Conservation (phyloP, 768 basidiomycete genomes). For the Leccinum subtestaceum region DNA sequence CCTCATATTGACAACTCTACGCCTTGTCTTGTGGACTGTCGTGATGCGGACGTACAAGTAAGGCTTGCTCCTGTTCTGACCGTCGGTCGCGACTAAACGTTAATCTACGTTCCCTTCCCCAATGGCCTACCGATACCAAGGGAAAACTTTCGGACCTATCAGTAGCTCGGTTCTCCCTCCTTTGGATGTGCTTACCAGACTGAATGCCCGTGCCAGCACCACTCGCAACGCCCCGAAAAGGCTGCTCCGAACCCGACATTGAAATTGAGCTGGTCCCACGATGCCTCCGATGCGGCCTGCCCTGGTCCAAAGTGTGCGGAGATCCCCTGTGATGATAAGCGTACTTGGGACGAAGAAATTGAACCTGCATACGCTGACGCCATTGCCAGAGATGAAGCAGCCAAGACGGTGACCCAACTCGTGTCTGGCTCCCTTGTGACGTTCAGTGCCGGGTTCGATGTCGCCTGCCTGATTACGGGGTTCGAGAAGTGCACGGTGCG, state of each 20-base stretch:
- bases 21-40: constrained; percentile 2
- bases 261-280: background rate
- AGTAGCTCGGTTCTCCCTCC: background rate
- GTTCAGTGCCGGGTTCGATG: constrained; percentile 47
- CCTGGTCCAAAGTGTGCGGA: constrained; percentile 23
- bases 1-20: too few relatives aligned
- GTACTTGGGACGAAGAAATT: background rate
- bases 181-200: background rate
- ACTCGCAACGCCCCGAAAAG: background rate
- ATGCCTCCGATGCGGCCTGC: constrained; percentile 12
- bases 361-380: constrained; percentile 2
- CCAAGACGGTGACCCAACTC: constrained; percentile 40
- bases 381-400: constrained; percentile 38
- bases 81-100: background rate
- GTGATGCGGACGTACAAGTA: constrained; percentile 14
- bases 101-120: background rate
- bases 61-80: background rate
- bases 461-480: constrained; percentile 44
- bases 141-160: background rate
- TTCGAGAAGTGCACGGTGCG: constrained; percentile 51
- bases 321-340: constrained; percentile 14
- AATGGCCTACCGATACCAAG: constrained; percentile 1
- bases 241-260: background rate
- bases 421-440: constrained; percentile 49
- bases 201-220: background rate